Conservation (phyloP, 2,329 filamentous ascomycete species). For the Microdochium trichocladiopsis region DNA sequence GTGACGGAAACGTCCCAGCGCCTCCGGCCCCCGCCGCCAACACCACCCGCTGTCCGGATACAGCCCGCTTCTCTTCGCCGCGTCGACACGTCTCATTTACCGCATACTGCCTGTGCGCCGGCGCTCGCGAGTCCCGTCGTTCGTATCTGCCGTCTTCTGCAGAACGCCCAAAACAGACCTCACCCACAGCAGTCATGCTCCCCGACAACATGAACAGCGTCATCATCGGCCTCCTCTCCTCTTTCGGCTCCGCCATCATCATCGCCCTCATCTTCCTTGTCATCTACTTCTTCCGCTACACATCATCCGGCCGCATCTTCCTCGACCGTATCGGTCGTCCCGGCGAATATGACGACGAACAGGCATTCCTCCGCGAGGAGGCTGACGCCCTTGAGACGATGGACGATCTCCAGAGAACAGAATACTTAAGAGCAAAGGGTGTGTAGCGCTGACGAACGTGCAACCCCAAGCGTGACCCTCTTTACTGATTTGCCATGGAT, state of each 20-base stretch:
- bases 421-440: constrained; percentile 96
- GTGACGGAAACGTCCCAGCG: constrained; percentile 19
- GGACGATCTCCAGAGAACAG: constrained; percentile 84
- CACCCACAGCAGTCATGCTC: constrained; percentile 2
- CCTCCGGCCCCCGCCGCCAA: constrained; percentile 1
- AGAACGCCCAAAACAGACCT: background rate
- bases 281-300: constrained; percentile 93
- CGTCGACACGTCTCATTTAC: background rate
- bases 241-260: constrained; percentile 83
- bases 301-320: constrained; percentile 78
- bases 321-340: constrained; percentile 89
- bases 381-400: constrained; percentile 90
- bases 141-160: background rate
- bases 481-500: constrained; percentile 2
- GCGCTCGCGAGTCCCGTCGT: background rate
- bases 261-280: constrained; percentile 73
- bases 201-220: constrained; percentile 56
- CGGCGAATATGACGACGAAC: constrained; percentile 96
- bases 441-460: constrained; percentile 16
- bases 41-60: constrained; percentile 5
- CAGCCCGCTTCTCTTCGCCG: background rate
- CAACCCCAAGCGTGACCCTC: background rate
- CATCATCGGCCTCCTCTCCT: constrained; percentile 89
- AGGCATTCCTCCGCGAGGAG: constrained; percentile 89
- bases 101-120: background rate